Percentiles rank a stretch among this genome's conserved stretches.
Evolutionary conservation across 495 filamentous ascomycete species (phyloP).

Genomic region (Neurospora sp.): DNA sequence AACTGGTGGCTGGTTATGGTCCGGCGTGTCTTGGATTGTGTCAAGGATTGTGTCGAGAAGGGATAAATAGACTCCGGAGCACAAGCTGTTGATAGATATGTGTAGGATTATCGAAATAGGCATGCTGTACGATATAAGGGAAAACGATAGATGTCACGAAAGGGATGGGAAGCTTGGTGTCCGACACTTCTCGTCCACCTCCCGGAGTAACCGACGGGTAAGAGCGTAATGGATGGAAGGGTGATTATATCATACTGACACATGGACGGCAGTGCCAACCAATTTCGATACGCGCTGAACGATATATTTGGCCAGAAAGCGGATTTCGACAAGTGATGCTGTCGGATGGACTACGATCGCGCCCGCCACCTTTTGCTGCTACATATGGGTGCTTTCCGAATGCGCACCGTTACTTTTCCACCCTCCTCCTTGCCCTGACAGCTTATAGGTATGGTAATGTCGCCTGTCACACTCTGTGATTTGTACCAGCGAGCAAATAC

Average conservation of each 20-base stretch:
- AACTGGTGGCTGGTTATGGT: neutral
- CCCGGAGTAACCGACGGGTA: neutral
- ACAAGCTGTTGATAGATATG: neutral
- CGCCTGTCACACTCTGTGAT: neutral
- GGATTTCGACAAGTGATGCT: neutral
- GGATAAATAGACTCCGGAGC: neutral
- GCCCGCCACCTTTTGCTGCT: neutral
- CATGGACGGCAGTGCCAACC: neutral
- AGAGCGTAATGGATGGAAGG: neutral
- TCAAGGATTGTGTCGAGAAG: neutral
- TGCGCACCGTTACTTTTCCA: neutral
- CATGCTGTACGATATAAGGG: neutral
- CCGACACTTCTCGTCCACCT: neutral
- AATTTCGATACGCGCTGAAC: neutral
- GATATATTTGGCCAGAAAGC: neutral
- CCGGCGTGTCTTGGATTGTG: neutral
- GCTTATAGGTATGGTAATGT: neutral
- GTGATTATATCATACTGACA: neutral
- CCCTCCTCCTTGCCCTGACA: neutral
- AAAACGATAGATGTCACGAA: neutral
- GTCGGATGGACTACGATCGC: neutral
- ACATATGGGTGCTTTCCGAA: neutral
- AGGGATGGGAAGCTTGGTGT: neutral
- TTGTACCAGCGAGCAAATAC: neutral
- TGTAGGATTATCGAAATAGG: neutral